phyloP scores from a whole-genome alignment of 2,329 filamentous ascomycete species.

The Paecilomyces sp. region DNA sequence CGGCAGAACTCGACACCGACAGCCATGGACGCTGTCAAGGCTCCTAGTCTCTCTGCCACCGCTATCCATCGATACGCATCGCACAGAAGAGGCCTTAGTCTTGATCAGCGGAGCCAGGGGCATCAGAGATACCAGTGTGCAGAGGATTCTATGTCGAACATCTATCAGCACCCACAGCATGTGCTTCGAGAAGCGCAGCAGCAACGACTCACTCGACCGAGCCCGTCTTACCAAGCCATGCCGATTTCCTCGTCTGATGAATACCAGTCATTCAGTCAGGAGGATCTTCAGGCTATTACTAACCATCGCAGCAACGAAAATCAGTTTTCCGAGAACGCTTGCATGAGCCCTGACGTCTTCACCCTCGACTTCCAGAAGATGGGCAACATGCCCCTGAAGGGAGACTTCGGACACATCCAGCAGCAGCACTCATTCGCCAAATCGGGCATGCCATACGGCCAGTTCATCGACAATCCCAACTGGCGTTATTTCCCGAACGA shows the following conservation, averaged over 20 bases:
- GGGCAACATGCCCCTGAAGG: constrained; percentile 14
- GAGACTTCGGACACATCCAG: constrained; percentile 20
- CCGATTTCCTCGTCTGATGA: constrained; percentile 17
- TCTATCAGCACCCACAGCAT: constrained; percentile 61
- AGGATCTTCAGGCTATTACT: constrained; percentile 23
- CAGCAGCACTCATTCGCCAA: constrained; percentile 21
- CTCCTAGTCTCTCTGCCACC: constrained; percentile 54
- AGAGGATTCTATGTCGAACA: constrained; percentile 52
- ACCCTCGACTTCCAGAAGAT: constrained; percentile 10
- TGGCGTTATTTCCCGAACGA: constrained; percentile 20
- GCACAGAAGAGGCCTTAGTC: constrained; percentile 77
- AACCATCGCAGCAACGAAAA: constrained; percentile 31
- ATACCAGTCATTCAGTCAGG: constrained; percentile 21
- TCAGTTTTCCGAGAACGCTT: constrained; percentile 14
- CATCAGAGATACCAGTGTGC: constrained; percentile 38
- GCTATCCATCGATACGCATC: constrained; percentile 47
- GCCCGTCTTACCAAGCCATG: constrained; percentile 40
- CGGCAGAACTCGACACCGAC: constrained; percentile 82
- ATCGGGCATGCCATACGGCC: constrained; percentile 12
- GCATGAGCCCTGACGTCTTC: constrained; percentile 12
- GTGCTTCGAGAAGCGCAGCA: constrained; percentile 84
- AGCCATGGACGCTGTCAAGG: constrained; percentile 68
- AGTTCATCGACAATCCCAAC: constrained; percentile 14
- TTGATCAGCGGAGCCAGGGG: constrained; percentile 63
- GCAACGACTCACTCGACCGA: constrained; percentile 76